Percentiles rank a stretch among this genome's conserved stretches.
phyloP scores from a whole-genome alignment of 495 filamentous ascomycete genomes.

The Viridothelium virens region DNA sequence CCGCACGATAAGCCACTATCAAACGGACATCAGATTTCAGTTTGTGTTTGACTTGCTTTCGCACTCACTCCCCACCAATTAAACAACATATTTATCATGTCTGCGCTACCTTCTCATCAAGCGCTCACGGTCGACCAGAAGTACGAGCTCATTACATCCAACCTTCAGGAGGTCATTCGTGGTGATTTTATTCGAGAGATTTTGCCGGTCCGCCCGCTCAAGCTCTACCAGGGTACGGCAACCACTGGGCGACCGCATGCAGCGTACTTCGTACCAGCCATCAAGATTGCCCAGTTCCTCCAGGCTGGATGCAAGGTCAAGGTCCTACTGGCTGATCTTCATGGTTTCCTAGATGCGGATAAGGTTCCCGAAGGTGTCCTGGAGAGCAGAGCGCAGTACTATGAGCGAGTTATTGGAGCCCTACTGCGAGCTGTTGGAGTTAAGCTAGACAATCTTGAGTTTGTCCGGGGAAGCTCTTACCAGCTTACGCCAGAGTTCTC shows the following conservation, averaged over 20 bases:
- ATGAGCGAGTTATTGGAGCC: slow-evolving; percentile 33
- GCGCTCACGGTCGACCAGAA: too few species aligned
- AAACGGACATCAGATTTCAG: too few species aligned
- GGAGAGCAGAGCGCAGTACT: slow-evolving; percentile 45
- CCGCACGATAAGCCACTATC: too few species aligned
- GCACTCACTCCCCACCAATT: too few species aligned
- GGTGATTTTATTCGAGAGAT: too few species aligned
- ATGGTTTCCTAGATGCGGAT: slow-evolving; percentile 72
- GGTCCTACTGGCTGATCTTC: slow-evolving; percentile 45
- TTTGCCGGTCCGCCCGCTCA: too few species aligned
- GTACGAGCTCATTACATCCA: too few species aligned
- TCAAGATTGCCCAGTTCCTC: slow-evolving; percentile 87
- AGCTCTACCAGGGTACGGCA: slow-evolving; percentile 48
- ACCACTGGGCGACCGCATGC: slow-evolving; percentile 74
- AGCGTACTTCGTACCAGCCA: slow-evolving; percentile 75
- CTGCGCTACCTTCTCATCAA: too few species aligned
- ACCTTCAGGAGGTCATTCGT: too few species aligned
- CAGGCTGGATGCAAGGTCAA: slow-evolving; percentile 63
- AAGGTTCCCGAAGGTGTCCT: slow-evolving; percentile 89
- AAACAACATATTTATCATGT: too few species aligned
- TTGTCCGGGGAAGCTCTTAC: slow-evolving; percentile 80
- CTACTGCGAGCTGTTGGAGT: slow-evolving; percentile 35
- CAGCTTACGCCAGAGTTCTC: slow-evolving; percentile 59
- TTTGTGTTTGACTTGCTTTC: too few species aligned
- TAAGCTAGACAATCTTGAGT: slow-evolving; percentile 67